A percentile compares a stretch with the other conserved stretches of the same genome.
Conservation (phyloP, 805 yeast genomes). For the Vanderwaltozyma polyspora region DNA sequence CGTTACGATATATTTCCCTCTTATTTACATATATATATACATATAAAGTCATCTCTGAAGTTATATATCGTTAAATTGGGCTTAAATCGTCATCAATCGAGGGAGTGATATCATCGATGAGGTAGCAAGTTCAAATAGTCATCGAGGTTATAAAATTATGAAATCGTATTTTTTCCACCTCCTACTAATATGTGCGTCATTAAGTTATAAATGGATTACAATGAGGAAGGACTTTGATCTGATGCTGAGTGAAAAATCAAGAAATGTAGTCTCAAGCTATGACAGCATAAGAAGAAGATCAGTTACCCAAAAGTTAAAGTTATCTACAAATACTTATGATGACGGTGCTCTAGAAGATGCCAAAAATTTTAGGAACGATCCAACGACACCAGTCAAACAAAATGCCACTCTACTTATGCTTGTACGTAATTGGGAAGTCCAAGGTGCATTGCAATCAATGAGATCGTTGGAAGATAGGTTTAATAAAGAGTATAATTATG, state of each 20-base stretch:
- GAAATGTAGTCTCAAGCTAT: conserved; percentile 8
- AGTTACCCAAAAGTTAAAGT: conserved; percentile 9
- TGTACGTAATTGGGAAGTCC: conserved; percentile 69
- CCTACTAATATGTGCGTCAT: too few relatives aligned
- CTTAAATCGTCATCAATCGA: too few relatives aligned
- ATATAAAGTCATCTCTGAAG: too few relatives aligned
- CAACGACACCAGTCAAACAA: conserved; percentile 9
- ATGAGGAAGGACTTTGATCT: neutral
- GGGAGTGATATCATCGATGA: too few relatives aligned
- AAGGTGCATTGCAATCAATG: conserved; percentile 65
- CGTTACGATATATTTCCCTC: too few relatives aligned
- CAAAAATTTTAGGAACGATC: neutral
- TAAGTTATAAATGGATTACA: too few relatives aligned
- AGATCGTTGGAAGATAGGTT: conserved; percentile 69
- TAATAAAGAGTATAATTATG: conserved; percentile 53
- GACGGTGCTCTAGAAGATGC: conserved; percentile 5
- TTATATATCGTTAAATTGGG: too few relatives aligned
- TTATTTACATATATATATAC: too few relatives aligned
- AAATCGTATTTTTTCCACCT: too few relatives aligned
- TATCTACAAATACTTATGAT: conserved; percentile 21
- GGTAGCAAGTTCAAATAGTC: too few relatives aligned
- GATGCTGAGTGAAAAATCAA: conserved; percentile 6
- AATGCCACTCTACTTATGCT: conserved; percentile 85
- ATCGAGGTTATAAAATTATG: too few relatives aligned
- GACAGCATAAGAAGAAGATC: conserved; percentile 7